phyloP scores from a whole-genome alignment of 176 grass and related monocot genomes.

The Ensete ventricosum region DNA sequence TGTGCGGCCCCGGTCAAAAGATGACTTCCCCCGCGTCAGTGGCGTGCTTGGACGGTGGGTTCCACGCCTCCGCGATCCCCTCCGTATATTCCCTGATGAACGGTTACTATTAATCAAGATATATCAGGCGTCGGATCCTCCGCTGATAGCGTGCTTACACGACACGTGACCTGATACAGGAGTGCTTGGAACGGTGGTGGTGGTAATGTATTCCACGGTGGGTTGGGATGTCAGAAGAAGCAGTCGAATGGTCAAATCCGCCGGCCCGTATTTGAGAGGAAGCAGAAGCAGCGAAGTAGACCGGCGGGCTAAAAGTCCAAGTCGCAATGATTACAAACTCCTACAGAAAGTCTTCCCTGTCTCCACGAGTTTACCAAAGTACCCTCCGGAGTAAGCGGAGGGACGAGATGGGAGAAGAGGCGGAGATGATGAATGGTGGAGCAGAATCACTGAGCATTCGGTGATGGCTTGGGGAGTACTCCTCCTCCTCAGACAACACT shows the following conservation, averaged over 20 bases:
- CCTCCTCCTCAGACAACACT: not conserved
- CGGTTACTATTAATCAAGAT: too few species aligned
- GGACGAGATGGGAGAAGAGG: not conserved
- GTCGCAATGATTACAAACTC: conserved; percentile 5
- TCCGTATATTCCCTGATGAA: too few species aligned
- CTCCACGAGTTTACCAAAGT: not conserved
- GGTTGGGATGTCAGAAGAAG: not conserved
- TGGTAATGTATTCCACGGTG: not conserved
- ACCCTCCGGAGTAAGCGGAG: not conserved
- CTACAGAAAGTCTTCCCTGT: not conserved
- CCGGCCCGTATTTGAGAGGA: not conserved
- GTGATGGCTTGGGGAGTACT: not conserved
- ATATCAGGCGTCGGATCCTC: too few species aligned
- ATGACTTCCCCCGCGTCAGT: not conserved
- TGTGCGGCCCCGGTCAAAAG: not conserved
- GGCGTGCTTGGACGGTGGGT: not conserved
- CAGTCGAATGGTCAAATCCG: not conserved
- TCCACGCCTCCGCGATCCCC: not conserved
- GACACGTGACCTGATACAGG: too few species aligned
- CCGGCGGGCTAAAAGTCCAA: not conserved
- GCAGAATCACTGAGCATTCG: not conserved
- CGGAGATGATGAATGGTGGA: not conserved
- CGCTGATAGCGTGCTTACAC: too few species aligned
- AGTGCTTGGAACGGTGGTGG: too few species aligned
- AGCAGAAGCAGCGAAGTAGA: not conserved